Evolutionary conservation across 176 grass and related monocot species (phyloP).

Genomic region (Avena eriantha): DNA sequence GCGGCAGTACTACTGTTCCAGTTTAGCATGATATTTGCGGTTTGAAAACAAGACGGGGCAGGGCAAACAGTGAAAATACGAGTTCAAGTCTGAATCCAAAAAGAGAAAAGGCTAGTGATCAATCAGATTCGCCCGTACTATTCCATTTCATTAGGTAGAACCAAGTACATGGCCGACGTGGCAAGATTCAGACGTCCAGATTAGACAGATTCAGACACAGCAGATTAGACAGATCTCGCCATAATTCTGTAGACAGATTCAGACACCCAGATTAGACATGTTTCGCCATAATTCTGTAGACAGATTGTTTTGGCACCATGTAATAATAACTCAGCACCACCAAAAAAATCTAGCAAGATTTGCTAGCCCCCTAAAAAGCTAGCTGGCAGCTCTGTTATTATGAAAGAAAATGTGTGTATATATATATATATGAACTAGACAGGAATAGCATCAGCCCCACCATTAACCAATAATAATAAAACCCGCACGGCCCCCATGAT

Average conservation of each 20-base stretch:
- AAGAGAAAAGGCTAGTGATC: neutral
- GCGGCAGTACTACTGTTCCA: too few species aligned
- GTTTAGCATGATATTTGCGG: neutral
- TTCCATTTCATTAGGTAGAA: neutral
- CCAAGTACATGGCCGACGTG: neutral
- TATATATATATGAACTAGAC: slow-evolving; percentile 28
- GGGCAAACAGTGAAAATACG: neutral
- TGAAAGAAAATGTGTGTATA: neutral
- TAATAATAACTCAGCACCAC: slow-evolving; percentile 4
- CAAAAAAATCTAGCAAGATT: neutral
- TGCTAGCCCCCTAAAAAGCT: neutral
- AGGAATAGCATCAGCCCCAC: neutral
- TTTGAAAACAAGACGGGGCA: neutral
- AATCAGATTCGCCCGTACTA: neutral
- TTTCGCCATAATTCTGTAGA: neutral
- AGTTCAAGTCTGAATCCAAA: neutral
- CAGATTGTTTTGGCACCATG: slow-evolving; percentile 24
- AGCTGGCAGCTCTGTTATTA: neutral
- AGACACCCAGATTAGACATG: slow-evolving; percentile 36
- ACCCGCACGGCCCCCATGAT: slow-evolving; percentile 36
- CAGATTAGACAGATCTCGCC: too few species aligned
- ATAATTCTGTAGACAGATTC: neutral
- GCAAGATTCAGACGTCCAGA: slow-evolving; percentile 9
- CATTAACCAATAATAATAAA: neutral
- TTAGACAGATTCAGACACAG: neutral